Conservation (phyloP, 148 eudicot species). For the Persicaria tinctoria region DNA sequence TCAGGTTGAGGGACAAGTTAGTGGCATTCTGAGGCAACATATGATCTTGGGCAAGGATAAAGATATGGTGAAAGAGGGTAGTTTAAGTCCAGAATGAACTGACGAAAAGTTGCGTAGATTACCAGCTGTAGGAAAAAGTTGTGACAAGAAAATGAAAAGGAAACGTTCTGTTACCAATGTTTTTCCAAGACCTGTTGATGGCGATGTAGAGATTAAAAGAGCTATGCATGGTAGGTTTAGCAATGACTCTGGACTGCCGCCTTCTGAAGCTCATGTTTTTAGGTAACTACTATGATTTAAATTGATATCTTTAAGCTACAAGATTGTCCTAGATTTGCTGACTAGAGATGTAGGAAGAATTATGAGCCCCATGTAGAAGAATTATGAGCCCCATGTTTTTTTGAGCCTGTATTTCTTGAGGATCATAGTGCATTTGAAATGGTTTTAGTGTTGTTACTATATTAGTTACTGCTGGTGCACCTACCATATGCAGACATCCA, state of each 20-base stretch:
- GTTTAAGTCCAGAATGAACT: constrained; percentile 44
- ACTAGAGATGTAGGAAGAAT: too few relatives aligned
- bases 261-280: constrained; percentile 47
- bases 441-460: not conserved
- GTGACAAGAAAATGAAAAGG: constrained; percentile 91
- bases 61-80: constrained; percentile 49
- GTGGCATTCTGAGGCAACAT: constrained; percentile 61
- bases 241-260: constrained; percentile 44
- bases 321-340: not conserved
- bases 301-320: not conserved
- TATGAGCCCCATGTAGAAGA: too few relatives aligned
- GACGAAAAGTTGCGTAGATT: constrained; percentile 70
- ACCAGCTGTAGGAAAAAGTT: constrained; percentile 82
- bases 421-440: not conserved
- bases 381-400: too few relatives aligned
- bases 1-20: constrained; percentile 60
- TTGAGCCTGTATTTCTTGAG: not conserved
- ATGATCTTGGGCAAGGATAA: constrained; percentile 51
- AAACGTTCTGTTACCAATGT: constrained; percentile 71
- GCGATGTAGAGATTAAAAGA: constrained; percentile 70
- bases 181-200: constrained; percentile 45
- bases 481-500: not conserved
- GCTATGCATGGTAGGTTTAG: constrained; percentile 52
- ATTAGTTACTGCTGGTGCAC: not conserved
- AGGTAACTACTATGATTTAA: constrained; percentile 34